Evolutionary conservation across 2,329 filamentous ascomycete genomes (phyloP).

Genomic region (Leptographium wingfieldii): DNA sequence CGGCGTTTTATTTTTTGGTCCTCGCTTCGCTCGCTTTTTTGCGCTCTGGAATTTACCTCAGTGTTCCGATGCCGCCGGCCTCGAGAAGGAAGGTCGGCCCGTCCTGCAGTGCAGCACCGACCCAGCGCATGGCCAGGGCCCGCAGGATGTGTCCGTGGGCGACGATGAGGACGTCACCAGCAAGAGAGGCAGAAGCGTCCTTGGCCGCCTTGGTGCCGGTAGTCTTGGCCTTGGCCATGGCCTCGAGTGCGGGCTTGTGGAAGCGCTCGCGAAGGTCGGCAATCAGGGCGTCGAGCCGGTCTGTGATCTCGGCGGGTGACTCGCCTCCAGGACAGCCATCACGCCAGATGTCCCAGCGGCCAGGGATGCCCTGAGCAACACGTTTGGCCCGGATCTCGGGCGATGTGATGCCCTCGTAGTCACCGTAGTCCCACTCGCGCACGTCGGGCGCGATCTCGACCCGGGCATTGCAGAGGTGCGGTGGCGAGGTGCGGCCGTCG

Average conservation of each 20-base stretch:
- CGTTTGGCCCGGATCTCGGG: slow-evolving; percentile 50
- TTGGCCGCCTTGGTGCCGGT: slow-evolving; percentile 26
- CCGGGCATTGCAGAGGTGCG: slow-evolving; percentile 37
- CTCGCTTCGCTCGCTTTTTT: not conserved
- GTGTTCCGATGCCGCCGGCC: slow-evolving; percentile 68
- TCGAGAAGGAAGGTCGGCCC: slow-evolving; percentile 76
- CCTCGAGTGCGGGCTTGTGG: slow-evolving; percentile 27
- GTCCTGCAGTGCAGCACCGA: slow-evolving; percentile 57
- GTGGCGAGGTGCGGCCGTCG: slow-evolving; percentile 10
- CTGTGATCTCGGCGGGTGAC: slow-evolving; percentile 60
- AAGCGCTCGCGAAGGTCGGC: slow-evolving; percentile 55
- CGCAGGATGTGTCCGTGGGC: slow-evolving; percentile 84
- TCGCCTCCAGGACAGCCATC: slow-evolving; percentile 80
- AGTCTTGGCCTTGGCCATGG: slow-evolving; percentile 23
- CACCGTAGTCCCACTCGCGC: slow-evolving; percentile 78
- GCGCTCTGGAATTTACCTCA: slow-evolving; percentile 42
- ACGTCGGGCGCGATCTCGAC: slow-evolving; percentile 61
- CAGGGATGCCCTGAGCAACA: slow-evolving; percentile 41
- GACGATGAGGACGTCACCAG: slow-evolving; percentile 61
- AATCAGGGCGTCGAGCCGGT: slow-evolving; percentile 64
- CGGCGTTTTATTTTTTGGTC: not conserved
- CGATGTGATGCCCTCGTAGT: slow-evolving; percentile 72
- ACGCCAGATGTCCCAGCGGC: slow-evolving; percentile 74
- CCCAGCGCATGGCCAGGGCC: slow-evolving; percentile 81
- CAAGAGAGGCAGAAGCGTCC: slow-evolving; percentile 5